A percentile compares a stretch with the other conserved stretches of the same genome.
These are phyloP conservation scores for Globisporangium takayamanum DNA, from an alignment of 352 stramenopile genomes.

Conservation along the genomic window DNA sequence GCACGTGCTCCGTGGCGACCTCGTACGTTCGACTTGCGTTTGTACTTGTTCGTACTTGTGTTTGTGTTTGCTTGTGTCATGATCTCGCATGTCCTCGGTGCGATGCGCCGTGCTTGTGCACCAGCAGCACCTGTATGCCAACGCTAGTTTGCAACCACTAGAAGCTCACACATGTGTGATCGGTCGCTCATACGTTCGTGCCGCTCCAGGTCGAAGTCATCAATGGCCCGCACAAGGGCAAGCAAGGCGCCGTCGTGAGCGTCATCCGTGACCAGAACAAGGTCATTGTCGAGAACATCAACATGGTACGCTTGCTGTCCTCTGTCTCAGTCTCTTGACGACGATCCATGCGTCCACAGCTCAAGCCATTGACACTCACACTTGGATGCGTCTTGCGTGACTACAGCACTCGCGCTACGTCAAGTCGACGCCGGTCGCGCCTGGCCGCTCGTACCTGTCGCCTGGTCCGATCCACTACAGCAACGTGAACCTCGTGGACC, in stretches of 20 bases:
- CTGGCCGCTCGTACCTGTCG: constrained; percentile 73
- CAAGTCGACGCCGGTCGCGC: constrained; percentile 60
- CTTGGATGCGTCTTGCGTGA: background rate
- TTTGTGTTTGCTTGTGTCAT: background rate
- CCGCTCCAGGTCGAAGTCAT: constrained; percentile 65
- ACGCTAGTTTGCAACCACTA: background rate
- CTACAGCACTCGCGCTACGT: constrained; percentile 70
- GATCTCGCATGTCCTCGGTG: no score
- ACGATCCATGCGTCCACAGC: constrained; percentile 1
- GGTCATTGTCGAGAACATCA: constrained; percentile 83
- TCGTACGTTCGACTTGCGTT: constrained; percentile 27
- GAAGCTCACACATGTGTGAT: background rate
- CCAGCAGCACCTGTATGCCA: background rate
- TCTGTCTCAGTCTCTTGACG: background rate
- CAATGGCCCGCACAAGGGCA: constrained; percentile 76
- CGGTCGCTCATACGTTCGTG: background rate
- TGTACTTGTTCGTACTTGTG: background rate
- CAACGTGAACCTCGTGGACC: constrained; percentile 82
- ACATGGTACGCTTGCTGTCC: constrained; percentile 47
- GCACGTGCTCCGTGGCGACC: constrained; percentile 74
- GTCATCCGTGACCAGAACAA: constrained; percentile 75
- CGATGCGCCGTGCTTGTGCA: background rate
- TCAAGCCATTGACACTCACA: background rate
- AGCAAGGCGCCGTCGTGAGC: constrained; percentile 64
- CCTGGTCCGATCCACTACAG: constrained; percentile 84